A percentile compares a stretch with the other conserved stretches of the same genome.
These are phyloP conservation scores for Alloascoidea hylecoeti DNA, from an alignment of 805 yeast genomes.

Conservation along the genomic window DNA sequence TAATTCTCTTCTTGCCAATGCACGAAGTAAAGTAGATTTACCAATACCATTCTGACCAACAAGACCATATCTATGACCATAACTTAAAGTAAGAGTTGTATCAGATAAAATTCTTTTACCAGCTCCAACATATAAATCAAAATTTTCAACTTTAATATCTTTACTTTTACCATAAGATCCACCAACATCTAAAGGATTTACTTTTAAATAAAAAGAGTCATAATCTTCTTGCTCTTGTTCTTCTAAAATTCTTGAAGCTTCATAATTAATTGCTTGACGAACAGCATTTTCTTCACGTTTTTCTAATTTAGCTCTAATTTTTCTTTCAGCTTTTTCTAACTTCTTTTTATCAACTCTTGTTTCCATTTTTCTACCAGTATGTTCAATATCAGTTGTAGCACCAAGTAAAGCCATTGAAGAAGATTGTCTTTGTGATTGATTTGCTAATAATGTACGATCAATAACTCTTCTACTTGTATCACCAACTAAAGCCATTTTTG, in stretches of 20 bases:
- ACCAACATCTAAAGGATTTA: conserved; percentile 86
- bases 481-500: conserved; percentile 66
- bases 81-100: conserved; percentile 73
- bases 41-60: conserved; percentile 99
- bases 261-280: conserved; percentile 74
- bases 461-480: conserved; percentile 80
- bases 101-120: conserved; percentile 88
- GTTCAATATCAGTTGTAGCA: conserved; percentile 76
- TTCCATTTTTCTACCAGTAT: conserved; percentile 83
- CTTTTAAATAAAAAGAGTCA: conserved; percentile 88
- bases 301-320: conserved; percentile 94
- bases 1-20: conserved; percentile 86
- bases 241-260: conserved; percentile 81
- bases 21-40: conserved; percentile 86
- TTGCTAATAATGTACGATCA: conserved; percentile 60
- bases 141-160: conserved; percentile 85
- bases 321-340: conserved; percentile 92
- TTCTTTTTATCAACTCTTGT: conserved; percentile 93
- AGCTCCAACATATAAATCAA: conserved; percentile 91
- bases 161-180: conserved; percentile 82
- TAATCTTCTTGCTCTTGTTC: conserved; percentile 56
- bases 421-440: conserved; percentile 50
- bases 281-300: conserved; percentile 44
- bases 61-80: conserved; percentile 91
- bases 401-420: conserved; percentile 66